phyloP scores from a whole-genome alignment of 2,329 filamentous ascomycete species.

The Epichloe bromicola region DNA sequence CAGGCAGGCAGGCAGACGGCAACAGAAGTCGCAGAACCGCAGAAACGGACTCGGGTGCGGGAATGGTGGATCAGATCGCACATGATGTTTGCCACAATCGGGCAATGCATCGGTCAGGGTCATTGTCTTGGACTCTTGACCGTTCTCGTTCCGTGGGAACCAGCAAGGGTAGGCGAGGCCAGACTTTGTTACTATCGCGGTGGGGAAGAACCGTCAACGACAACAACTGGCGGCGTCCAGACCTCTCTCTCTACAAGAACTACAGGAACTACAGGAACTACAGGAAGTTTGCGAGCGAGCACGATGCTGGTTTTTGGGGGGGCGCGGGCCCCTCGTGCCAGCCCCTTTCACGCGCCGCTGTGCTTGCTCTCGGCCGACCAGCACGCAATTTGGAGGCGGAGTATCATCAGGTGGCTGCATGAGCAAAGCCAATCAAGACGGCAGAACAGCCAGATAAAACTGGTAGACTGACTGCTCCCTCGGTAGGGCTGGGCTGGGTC shows the following conservation, averaged over 20 bases:
- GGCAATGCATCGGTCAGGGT: slow-evolving; percentile 1
- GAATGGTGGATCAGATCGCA: neutral
- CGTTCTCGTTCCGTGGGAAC: neutral
- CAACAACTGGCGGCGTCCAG: neutral
- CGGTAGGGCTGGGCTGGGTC: too few relatives aligned
- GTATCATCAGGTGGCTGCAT: neutral
- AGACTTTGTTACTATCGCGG: neutral
- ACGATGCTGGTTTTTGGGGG: too few relatives aligned
- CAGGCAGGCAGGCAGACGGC: neutral
- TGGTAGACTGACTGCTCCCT: too few relatives aligned
- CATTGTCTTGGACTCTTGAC: neutral
- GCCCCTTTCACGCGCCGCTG: too few relatives aligned
- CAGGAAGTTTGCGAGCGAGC: too few relatives aligned
- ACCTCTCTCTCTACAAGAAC: too few relatives aligned
- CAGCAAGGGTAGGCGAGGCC: neutral
- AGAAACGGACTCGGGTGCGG: neutral
- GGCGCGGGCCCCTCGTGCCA: too few relatives aligned
- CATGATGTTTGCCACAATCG: neutral
- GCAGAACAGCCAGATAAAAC: neutral
- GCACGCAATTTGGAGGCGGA: neutral
- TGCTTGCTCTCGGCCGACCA: too few relatives aligned
- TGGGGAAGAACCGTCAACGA: neutral
- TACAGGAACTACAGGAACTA: too few relatives aligned
- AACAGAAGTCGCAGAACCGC: too few relatives aligned
- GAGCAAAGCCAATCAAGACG: neutral